Evolutionary conservation across 2,329 filamentous ascomycete species (phyloP).

Genomic region (Xylariaceae sp.): DNA sequence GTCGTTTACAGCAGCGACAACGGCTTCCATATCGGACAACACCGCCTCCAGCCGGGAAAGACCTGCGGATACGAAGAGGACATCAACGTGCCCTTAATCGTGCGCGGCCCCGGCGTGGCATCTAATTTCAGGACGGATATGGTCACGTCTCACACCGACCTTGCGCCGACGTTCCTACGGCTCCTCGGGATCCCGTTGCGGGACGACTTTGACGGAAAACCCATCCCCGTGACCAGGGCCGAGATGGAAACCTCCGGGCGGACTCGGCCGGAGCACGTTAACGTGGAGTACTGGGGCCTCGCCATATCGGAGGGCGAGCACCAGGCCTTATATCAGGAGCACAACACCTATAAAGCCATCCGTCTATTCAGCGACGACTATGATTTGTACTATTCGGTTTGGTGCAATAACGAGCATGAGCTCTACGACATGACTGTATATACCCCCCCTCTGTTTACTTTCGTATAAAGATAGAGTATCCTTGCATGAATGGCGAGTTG

Average conservation of each 20-base stretch:
- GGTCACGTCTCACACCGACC: conserved; percentile 53
- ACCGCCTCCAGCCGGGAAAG: conserved; percentile 55
- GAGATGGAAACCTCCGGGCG: conserved; percentile 17
- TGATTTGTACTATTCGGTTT: conserved; percentile 49
- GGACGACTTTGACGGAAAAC: conserved; percentile 48
- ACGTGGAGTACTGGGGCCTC: conserved; percentile 50
- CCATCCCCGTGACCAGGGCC: conserved; percentile 41
- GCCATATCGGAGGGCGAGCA: conserved; percentile 22
- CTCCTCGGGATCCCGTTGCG: conserved; percentile 38
- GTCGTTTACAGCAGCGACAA: conserved; percentile 57
- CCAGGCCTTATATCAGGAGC: not conserved
- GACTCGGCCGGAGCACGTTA: conserved; percentile 43
- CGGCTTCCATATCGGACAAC: conserved; percentile 55
- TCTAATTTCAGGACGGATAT: conserved; percentile 39
- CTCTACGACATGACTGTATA: conserved; percentile 52
- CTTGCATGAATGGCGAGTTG: no score
- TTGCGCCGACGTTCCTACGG: conserved; percentile 52
- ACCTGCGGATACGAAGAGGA: conserved; percentile 56
- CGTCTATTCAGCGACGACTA: conserved; percentile 46
- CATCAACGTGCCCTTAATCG: conserved; percentile 55
- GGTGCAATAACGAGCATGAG: conserved; percentile 57
- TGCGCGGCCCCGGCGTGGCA: conserved; percentile 55
- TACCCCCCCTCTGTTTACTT: conserved; percentile 42
- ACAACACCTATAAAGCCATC: conserved; percentile 54
- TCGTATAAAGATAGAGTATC: no score